Evolutionary conservation across 805 yeast species (phyloP), one percentile per base, ranked within the genome.

Genomic region (Saturnispora quitensis): DNA sequence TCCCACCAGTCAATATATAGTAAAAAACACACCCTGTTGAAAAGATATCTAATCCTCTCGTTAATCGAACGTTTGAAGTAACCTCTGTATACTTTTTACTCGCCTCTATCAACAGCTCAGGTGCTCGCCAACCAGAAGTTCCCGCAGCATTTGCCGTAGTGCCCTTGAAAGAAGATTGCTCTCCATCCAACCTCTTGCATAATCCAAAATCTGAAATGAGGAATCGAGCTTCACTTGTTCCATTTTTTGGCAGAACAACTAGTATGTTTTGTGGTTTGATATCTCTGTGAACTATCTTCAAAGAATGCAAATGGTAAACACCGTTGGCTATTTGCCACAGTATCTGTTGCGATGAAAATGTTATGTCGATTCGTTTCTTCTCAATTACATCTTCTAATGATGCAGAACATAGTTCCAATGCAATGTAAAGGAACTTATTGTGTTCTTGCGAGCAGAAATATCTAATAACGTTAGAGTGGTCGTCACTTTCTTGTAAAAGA

Each of bases 101-200:
- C 2, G 55, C 36, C n/a, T 44, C 51, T 0, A 58, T 43, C 36
- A 88, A 68, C 34, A 88, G 66, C 61, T 93, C 99, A 0, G 99
- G 99, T 0, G 99, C 98, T 59, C 97, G 77, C 99, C 99, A 93
- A 3, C 99, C 99, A 3, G 93, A 80, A 0, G 99, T 93, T 2
- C 99, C 99, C 0, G 97, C 96, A 18, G 95, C 95, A 60, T 89
- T 83, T 34, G 88, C 89, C 0, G 93, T 84, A 0, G 96, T 91
- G 0, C 97, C 96, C 55, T 91, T 77, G 66, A 91, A 91, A 1
- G 96, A 87, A 2, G 96, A 86, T 66, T 93, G 97, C 59, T 89
- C 98, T 15, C 82, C 80, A 55, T 93, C 99, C 48, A 93, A 70
- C 62, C 86, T 86, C 63, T 91, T 90, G 65, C 99, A 93, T 8